Conservation (phyloP, 495 filamentous ascomycete genomes). For the Penicillium coffeae region DNA sequence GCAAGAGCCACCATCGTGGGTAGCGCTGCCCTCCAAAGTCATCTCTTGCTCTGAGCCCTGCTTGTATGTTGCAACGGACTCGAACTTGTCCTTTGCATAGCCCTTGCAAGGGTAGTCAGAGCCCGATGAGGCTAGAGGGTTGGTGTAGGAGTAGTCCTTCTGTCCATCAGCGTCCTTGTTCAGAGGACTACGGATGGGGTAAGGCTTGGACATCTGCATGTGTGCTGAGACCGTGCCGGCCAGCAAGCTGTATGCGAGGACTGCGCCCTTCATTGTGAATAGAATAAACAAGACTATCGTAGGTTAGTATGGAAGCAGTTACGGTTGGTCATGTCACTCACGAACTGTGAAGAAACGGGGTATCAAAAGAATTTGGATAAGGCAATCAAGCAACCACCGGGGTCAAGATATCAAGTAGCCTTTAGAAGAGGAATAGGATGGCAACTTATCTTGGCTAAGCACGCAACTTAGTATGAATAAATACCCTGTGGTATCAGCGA, state of each 20-base stretch:
- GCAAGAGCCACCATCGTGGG: conserved; percentile 84
- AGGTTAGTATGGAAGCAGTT: no score
- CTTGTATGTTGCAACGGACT: conserved; percentile 42
- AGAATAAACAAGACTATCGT: no score
- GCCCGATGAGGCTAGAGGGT: conserved; percentile 39
- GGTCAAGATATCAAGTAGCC: conserved; percentile 3
- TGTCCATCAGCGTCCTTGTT: conserved; percentile 30
- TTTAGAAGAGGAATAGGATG: background rate
- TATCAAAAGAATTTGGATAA: conserved; percentile 8
- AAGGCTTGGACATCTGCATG: conserved; percentile 45
- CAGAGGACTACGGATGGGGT: conserved; percentile 46
- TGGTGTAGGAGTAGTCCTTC: conserved; percentile 51
- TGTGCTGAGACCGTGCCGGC: conserved; percentile 39
- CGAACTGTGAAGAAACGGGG: no score
- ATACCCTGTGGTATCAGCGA: background rate
- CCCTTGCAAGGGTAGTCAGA: conserved; percentile 53
- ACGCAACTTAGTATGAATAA: conserved; percentile 15
- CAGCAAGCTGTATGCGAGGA: conserved; percentile 31
- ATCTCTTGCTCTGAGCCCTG: conserved; percentile 39
- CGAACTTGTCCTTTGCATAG: conserved; percentile 44
- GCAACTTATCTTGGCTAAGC: background rate
- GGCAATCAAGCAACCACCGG: conserved; percentile 18
- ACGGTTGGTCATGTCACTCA: no score
- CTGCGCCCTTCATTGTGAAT: conserved; percentile 39
- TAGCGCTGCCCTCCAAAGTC: conserved; percentile 50